Conservation (phyloP, 331 rosid species). For the Cydonia oblonga region DNA sequence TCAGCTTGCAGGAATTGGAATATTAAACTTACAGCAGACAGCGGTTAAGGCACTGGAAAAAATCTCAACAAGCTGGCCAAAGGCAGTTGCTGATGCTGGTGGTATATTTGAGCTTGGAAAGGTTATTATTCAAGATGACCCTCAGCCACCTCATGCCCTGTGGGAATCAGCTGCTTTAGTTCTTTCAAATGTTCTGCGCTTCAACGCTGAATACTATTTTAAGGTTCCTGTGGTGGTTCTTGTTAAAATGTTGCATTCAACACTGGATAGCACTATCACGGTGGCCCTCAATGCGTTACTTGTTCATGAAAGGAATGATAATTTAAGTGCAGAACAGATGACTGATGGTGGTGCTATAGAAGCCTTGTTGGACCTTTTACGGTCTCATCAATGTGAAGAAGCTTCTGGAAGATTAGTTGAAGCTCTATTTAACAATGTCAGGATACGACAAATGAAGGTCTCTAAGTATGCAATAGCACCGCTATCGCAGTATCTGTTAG, state of each 20-base stretch:
- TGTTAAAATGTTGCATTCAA: constrained; percentile 83
- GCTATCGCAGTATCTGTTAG: constrained; percentile 81
- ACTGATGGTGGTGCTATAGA: constrained; percentile 83
- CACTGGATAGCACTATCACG: constrained; percentile 56
- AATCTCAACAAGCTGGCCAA: constrained; percentile 84
- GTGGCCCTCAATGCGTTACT: constrained; percentile 67
- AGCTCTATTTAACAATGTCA: constrained; percentile 73
- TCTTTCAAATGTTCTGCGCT: constrained; percentile 68
- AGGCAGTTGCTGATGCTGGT: constrained; percentile 95
- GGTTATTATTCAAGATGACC: constrained; percentile 92
- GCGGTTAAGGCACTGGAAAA: constrained; percentile 86
- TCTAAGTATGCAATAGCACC: constrained; percentile 87
- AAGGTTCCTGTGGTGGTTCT: constrained; percentile 93
- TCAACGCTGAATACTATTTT: constrained; percentile 69
- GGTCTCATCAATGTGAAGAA: constrained; percentile 95
- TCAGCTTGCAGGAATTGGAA: constrained; percentile 97
- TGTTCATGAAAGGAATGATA: constrained; percentile 66
- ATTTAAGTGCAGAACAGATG: constrained; percentile 81
- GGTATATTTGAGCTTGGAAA: constrained; percentile 91
- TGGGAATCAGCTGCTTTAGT: constrained; percentile 98
- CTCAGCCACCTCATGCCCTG: constrained; percentile 78
- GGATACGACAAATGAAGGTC: constrained; percentile 85
- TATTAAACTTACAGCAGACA: constrained; percentile 83
- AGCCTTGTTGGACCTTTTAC: constrained; percentile 69
- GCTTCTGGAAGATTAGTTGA: constrained; percentile 82